Evolutionary conservation across 2,329 filamentous ascomycete genomes (phyloP).

Genomic region (Eurotiales sp.): DNA sequence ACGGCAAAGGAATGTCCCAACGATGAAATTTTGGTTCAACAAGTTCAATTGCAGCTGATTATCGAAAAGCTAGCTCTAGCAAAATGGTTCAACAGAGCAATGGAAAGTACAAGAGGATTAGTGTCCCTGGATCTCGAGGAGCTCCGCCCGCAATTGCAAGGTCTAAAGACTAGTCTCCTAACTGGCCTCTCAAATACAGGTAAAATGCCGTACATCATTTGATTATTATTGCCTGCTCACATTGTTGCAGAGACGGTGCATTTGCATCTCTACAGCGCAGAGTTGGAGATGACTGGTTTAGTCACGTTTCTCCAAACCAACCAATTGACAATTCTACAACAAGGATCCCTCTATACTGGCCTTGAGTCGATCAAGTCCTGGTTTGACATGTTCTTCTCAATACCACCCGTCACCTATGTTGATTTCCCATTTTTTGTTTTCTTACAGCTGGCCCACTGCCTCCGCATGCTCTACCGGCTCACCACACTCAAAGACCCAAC

Average conservation of each 20-base stretch:
- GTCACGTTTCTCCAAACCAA: conserved; percentile 20
- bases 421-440: conserved; percentile 34
- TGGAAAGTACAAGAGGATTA: conserved; percentile 17
- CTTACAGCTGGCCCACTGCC: conserved; percentile 32
- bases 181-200: no score
- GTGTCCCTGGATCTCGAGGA: conserved; percentile 26
- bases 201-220: no score
- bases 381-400: conserved; percentile 27
- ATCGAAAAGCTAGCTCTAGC: conserved; percentile 18
- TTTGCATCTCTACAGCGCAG: no score
- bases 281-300: conserved; percentile 20
- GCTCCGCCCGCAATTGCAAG: conserved; percentile 27
- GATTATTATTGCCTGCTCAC: no score
- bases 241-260: no score
- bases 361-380: conserved; percentile 32
- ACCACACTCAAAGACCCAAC: conserved; percentile 17
- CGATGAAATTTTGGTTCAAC: conserved; percentile 29
- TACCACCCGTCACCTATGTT: conserved; percentile 22
- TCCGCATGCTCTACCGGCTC: conserved; percentile 34
- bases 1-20: conserved; percentile 22
- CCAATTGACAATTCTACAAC: conserved; percentile 16
- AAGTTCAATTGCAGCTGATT: conserved; percentile 36
- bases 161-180: no score
- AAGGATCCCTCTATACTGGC: conserved; percentile 25
- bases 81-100: no score